Conservation (phyloP, 129 eudicot genomes). For the Silybum marianum region DNA sequence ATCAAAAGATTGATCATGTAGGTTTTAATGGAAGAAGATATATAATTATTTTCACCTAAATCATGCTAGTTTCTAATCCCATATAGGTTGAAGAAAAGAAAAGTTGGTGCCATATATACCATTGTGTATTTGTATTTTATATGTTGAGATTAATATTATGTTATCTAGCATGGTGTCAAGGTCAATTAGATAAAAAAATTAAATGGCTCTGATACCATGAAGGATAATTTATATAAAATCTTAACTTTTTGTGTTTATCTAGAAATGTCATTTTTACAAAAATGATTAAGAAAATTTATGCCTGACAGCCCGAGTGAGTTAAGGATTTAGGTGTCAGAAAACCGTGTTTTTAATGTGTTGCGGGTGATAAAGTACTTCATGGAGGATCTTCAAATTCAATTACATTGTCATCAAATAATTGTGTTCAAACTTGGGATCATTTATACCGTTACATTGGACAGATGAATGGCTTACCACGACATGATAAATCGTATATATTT, state of each 20-base stretch:
- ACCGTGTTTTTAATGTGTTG: conserved; percentile 34
- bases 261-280: neutral
- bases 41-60: neutral
- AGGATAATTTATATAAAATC: neutral
- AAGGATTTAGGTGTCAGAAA: conserved; percentile 39
- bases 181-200: neutral
- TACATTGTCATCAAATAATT: too few relatives aligned
- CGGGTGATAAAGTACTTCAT: too few relatives aligned
- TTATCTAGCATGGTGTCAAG: neutral
- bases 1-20: neutral
- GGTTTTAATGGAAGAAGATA: neutral
- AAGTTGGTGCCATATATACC: neutral
- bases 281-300: neutral
- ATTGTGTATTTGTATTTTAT: neutral
- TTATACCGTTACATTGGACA: too few relatives aligned
- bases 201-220: neutral
- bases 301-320: neutral
- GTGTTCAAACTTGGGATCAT: too few relatives aligned
- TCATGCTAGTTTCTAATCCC: neutral
- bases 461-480: too few relatives aligned
- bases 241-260: neutral
- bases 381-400: too few relatives aligned
- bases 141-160: neutral
- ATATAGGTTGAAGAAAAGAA: neutral
- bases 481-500: too few relatives aligned